Conservation (phyloP, 78 protist genomes). For the Dictyostelium intermedium region DNA sequence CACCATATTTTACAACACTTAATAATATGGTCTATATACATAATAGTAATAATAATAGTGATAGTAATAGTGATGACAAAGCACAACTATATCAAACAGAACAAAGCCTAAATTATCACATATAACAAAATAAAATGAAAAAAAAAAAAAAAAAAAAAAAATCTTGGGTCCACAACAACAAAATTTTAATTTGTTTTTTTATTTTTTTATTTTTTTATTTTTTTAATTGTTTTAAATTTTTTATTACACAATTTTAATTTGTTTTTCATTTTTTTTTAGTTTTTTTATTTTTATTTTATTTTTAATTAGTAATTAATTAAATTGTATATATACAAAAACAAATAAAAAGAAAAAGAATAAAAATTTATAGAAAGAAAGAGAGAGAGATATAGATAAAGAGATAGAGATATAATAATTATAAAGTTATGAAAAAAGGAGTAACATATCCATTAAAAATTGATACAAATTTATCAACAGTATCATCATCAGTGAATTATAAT, state of each 20-base stretch:
- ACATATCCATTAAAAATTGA: conserved; percentile 44
- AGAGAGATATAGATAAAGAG: background rate
- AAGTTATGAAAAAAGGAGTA: conserved; percentile 52
- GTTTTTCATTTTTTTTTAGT: too few relatives aligned
- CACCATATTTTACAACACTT: background rate
- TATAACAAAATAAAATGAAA: background rate
- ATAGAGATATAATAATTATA: background rate
- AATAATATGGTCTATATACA: background rate
- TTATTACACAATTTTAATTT: too few relatives aligned
- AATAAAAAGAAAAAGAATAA: too few relatives aligned
- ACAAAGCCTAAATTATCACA: background rate
- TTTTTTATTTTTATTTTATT: too few relatives aligned
- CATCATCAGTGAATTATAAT: conserved; percentile 21
- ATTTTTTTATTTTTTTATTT: too few relatives aligned
- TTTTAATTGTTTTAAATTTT: too few relatives aligned
- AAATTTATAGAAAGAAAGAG: background rate
- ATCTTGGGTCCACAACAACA: background rate
- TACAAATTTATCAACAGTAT: conserved; percentile 47
- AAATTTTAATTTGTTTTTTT: too few relatives aligned
- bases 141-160: too few relatives aligned
- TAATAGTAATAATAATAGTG: background rate
- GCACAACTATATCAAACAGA: background rate
- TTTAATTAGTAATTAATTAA: too few relatives aligned
- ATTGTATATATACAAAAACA: too few relatives aligned
- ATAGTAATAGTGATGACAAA: background rate